Percentiles rank a stretch among this genome's conserved stretches.
These are phyloP conservation scores for Chlamydomonas sp. DNA, from an alignment of 139 green algal genomes.

Conservation along the genomic window DNA sequence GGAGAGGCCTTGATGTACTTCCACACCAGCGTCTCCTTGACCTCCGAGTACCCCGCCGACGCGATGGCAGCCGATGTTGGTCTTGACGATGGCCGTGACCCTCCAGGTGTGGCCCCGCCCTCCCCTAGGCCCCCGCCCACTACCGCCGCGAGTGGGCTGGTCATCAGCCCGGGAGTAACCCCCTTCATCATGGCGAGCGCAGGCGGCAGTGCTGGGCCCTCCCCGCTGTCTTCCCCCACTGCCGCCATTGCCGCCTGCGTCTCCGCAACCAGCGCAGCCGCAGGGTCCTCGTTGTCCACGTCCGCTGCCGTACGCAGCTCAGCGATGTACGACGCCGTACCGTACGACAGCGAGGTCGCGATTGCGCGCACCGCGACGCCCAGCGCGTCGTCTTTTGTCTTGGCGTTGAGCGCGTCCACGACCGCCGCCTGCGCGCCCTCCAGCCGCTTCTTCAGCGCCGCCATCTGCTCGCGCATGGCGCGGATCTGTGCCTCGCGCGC, in stretches of 20 bases:
- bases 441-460: constrained; percentile 30
- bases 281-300: constrained; percentile 25
- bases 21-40: constrained; percentile 38
- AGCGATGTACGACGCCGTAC: constrained; percentile 38
- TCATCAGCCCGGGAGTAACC: constrained; percentile 28
- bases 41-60: not conserved
- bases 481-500: constrained; percentile 2
- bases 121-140: not conserved
- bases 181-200: not conserved
- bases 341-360: constrained; percentile 19
- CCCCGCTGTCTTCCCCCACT: not conserved
- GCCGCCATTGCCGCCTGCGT: not conserved
- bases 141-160: constrained; percentile 26
- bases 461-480: constrained; percentile 22
- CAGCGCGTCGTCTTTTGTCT: constrained; percentile 43
- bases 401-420: constrained; percentile 38
- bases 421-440: constrained; percentile 16
- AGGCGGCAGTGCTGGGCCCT: not conserved
- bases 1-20: constrained; percentile 36
- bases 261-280: not conserved
- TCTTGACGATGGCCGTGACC: not conserved
- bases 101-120: not conserved
- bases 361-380: constrained; percentile 18
- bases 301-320: constrained; percentile 42
- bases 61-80: not conserved